Conservation (phyloP, 306 rosid species). For the Luffa aegyptiaca region DNA sequence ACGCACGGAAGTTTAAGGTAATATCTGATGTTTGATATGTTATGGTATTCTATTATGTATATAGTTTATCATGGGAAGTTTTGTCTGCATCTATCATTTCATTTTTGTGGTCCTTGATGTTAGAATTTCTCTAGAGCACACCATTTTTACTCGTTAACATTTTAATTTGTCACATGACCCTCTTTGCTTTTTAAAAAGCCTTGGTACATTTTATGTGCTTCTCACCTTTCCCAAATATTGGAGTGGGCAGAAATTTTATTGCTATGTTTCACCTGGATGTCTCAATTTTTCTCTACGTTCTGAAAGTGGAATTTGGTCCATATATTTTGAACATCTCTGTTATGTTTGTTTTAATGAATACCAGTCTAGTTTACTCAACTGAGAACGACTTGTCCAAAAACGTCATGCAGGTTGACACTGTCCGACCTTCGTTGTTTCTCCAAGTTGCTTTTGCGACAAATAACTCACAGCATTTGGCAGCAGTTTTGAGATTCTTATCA, state of each 20-base stretch:
- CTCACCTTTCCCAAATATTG: not conserved
- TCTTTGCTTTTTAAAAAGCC: no score
- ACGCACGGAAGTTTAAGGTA: constrained; percentile 73
- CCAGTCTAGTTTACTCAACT: not conserved
- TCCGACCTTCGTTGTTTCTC: constrained; percentile 81
- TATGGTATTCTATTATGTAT: not conserved
- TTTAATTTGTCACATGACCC: not conserved
- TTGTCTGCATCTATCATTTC: not conserved
- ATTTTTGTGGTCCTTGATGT: not conserved
- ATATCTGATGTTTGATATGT: constrained; percentile 1
- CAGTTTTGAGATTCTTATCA: constrained; percentile 73
- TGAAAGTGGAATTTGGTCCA: not conserved
- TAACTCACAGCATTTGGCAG: constrained; percentile 67
- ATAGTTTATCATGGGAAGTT: not conserved
- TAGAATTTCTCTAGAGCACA: not conserved
- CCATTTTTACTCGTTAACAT: not conserved
- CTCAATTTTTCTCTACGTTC: not conserved
- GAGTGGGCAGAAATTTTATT: not conserved
- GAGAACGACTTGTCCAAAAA: not conserved
- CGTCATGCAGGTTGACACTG: constrained; percentile 53
- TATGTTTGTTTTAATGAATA: not conserved
- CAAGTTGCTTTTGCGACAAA: constrained; percentile 64
- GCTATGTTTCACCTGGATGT: not conserved
- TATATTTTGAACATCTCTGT: not conserved
- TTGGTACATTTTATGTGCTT: not conserved